phyloP scores from a whole-genome alignment of 176 grass and related monocot genomes.

The Musa schizocarpa region DNA sequence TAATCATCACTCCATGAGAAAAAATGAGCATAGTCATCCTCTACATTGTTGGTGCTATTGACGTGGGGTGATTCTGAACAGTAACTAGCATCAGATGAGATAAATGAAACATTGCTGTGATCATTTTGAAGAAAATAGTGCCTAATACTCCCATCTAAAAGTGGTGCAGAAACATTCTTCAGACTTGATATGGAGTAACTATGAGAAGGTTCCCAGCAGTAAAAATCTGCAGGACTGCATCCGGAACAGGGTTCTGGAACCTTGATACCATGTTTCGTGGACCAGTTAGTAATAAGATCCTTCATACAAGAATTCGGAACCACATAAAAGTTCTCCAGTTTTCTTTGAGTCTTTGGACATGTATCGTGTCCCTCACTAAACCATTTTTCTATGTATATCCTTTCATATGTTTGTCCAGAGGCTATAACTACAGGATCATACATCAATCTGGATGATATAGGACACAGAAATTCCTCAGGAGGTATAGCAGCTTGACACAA shows the following conservation, averaged over 20 bases:
- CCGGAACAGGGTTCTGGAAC: conserved; percentile 24
- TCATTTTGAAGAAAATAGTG: conserved; percentile 48
- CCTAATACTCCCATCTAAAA: conserved; percentile 49
- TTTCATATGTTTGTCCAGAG: conserved; percentile 92
- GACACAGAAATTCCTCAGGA: conserved; percentile 75
- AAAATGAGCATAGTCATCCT: conserved; percentile 36
- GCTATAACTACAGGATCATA: conserved; percentile 83
- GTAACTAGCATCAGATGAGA: conserved; percentile 53
- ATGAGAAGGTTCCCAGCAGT: conserved; percentile 45
- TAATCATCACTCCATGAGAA: conserved; percentile 71
- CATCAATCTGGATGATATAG: conserved; percentile 82
- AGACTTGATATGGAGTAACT: conserved; percentile 80
- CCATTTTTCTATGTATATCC: conserved; percentile 45
- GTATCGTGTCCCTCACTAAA: conserved; percentile 40
- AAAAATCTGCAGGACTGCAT: conserved; percentile 30
- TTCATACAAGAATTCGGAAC: neutral
- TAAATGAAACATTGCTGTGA: conserved; percentile 53
- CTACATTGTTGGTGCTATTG: conserved; percentile 39
- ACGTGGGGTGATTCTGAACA: conserved; percentile 44
- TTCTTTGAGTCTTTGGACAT: conserved; percentile 73
- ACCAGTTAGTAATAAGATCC: conserved; percentile 75
- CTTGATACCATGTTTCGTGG: conserved; percentile 38
- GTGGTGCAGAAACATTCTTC: conserved; percentile 67
- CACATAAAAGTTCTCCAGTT: conserved; percentile 58
- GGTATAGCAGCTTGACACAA: conserved; percentile 31